These are phyloP conservation scores for Furcasterigmium sp. DNA, from an alignment of 2,329 filamentous ascomycete genomes.

Conservation along the genomic window DNA sequence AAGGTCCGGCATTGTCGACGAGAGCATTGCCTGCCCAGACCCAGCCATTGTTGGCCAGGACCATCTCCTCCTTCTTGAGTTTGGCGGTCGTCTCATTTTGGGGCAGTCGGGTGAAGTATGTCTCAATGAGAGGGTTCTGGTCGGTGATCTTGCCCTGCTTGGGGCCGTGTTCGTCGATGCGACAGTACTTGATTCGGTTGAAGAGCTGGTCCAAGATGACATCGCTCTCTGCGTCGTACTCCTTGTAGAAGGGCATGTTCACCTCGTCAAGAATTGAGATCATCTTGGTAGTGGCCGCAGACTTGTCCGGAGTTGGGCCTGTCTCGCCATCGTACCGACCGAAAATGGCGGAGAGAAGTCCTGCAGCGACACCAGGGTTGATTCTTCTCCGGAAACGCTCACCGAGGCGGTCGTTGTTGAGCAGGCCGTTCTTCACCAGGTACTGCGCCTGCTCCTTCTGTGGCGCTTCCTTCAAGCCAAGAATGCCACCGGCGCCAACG, in stretches of 20 bases:
- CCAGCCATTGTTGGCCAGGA: conserved; percentile 95
- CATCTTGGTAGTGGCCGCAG: conserved; percentile 49
- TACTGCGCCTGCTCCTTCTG: conserved; percentile 53
- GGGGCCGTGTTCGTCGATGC: conserved; percentile 87
- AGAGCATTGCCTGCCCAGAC: conserved; percentile 97
- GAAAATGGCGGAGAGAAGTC: conserved; percentile 60
- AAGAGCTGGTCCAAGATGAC: conserved; percentile 87
- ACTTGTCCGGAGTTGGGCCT: conserved; percentile 41
- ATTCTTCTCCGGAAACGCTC: conserved; percentile 71
- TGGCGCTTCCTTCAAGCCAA: conserved; percentile 39
- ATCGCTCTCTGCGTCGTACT: conserved; percentile 79
- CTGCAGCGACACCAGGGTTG: conserved; percentile 65
- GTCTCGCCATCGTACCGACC: conserved; percentile 59
- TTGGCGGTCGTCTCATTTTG: conserved; percentile 71
- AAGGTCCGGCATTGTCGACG: conserved; percentile 84
- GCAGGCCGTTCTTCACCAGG: conserved; percentile 63
- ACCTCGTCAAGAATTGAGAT: conserved; percentile 69
- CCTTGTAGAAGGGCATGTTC: conserved; percentile 84
- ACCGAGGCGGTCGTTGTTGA: conserved; percentile 68
- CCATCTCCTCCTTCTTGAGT: conserved; percentile 70
- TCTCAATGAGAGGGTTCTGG: conserved; percentile 78
- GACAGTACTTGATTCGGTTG: conserved; percentile 91
- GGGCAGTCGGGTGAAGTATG: conserved; percentile 90
- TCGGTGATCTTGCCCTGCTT: conserved; percentile 75
- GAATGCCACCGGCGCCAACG: conserved; percentile 28